Evolutionary conservation across 306 rosid species (phyloP), one percentile per base, ranked within the genome.

Genomic region (Quercus glauca): DNA sequence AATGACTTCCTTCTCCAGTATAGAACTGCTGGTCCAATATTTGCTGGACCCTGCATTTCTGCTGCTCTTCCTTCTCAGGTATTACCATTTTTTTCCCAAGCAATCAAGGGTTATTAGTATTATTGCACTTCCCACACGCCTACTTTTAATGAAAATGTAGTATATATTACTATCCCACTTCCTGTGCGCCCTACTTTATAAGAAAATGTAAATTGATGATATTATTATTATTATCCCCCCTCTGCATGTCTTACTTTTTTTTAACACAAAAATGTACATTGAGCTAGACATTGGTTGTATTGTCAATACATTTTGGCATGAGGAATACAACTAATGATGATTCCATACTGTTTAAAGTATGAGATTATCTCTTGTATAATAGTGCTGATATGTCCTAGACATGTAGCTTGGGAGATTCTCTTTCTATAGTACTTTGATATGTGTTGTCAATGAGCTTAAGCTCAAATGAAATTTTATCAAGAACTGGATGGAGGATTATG

Each of bases 31-130:
- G 94, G 98, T 71, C 97, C 96, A 68, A 85, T 94, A 84, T 94
- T 94, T 90, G 92, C 97, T 41, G 98, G 94, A 81, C 88, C 97
- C 26, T 88, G 94, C 90, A 81, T 92, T 75, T 91, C 94, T 73
- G 83, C 85, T 83, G 73, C 84, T 67, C 83, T 92, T 82, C 92
- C 93, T 63, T 87, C 85, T 26, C 90, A 91, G 93, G 98, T 91
- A 86, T 52, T 52, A 26, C 59, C 53, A 57, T 79, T 82, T 77
- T 84, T 75, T 77, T 74, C 8, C 45, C 17, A 23, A 69, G 60
- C 60, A 82, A 70, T 76, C 58, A 68, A 73, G 13, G 65, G 31
- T 23, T 13, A 6, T 63, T 18, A 64, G 37, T 29, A 64, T 21
- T 49, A 49, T 12, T 8, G 12, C 45, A 41, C 45, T 8, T 41